phyloP scores from a whole-genome alignment of 495 filamentous ascomycete genomes.

The Xylaria telfairii region DNA sequence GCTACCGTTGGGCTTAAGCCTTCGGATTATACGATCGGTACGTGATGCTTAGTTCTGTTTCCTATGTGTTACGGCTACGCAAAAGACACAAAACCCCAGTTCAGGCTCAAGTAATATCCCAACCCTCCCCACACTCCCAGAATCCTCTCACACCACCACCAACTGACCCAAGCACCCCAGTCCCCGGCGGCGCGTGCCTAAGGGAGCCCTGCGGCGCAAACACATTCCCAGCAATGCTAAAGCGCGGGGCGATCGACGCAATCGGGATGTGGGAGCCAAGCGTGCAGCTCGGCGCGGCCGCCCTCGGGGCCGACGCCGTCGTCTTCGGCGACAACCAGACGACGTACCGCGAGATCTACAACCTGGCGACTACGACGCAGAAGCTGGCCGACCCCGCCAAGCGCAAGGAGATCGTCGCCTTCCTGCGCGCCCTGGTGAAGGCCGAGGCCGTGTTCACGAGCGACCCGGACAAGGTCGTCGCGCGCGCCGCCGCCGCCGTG shows the following conservation, averaged over 20 bases:
- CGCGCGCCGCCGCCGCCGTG: conserved; percentile 38
- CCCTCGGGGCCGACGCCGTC: conserved; percentile 37
- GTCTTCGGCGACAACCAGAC: conserved; percentile 45
- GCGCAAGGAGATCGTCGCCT: conserved; percentile 48
- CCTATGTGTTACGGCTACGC: too few relatives aligned
- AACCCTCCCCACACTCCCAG: too few relatives aligned
- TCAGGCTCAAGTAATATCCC: background rate
- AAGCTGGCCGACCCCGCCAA: conserved; percentile 40
- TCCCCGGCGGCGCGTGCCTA: conserved; percentile 43
- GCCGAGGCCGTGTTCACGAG: conserved; percentile 42
- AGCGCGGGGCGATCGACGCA: conserved; percentile 43
- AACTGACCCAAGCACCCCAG: background rate
- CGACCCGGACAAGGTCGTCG: conserved; percentile 42
- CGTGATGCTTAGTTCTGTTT: background rate
- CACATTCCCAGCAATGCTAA: conserved; percentile 48
- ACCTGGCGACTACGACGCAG: conserved; percentile 44
- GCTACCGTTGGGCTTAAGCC: conserved; percentile 39
- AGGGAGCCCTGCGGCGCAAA: conserved; percentile 45
- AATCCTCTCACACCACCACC: too few relatives aligned
- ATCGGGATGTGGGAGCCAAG: conserved; percentile 55
- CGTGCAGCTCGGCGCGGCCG: conserved; percentile 45
- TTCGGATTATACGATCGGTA: conserved; percentile 42
- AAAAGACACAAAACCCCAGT: background rate
- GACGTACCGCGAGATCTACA: conserved; percentile 53
- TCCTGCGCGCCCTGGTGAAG: conserved; percentile 46